phyloP scores from a whole-genome alignment of 441 rosid species.

The Viola pubescens region DNA sequence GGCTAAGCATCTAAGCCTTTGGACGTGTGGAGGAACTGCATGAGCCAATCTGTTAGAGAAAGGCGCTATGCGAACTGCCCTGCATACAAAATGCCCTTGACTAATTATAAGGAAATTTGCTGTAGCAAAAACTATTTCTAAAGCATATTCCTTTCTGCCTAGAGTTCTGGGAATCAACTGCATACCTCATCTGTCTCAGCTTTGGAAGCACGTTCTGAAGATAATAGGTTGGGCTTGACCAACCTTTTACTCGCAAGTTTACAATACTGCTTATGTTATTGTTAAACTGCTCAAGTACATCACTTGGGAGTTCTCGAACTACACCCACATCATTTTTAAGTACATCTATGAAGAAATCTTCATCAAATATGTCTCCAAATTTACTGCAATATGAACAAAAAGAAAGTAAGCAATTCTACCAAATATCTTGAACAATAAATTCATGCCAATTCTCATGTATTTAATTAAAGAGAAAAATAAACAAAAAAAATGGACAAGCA shows the following conservation, averaged over 20 bases:
- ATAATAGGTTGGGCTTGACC: slow-evolving; percentile 85
- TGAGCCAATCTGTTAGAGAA: slow-evolving; percentile 91
- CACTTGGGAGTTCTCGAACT: slow-evolving; percentile 72
- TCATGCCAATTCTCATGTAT: not conserved
- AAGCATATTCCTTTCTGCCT: not conserved
- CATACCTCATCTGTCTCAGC: slow-evolving; percentile 66
- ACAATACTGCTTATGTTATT: slow-evolving; percentile 84
- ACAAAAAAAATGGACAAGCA: not conserved
- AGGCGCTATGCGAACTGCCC: slow-evolving; percentile 96
- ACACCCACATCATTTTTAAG: slow-evolving; percentile 72
- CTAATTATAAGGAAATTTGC: not conserved
- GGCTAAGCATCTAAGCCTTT: slow-evolving; percentile 79
- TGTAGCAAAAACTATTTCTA: too few relatives aligned
- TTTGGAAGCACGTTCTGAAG: slow-evolving; percentile 87
- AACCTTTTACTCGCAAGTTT: slow-evolving; percentile 84
- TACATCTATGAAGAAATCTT: slow-evolving; percentile 69
- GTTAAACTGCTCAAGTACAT: slow-evolving; percentile 69
- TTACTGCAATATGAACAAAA: slow-evolving; percentile 42
- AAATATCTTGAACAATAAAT: slow-evolving; percentile 9
- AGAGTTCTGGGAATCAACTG: not conserved
- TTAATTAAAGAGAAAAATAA: not conserved
- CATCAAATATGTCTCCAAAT: slow-evolving; percentile 89
- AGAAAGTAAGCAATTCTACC: not conserved
- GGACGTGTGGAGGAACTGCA: slow-evolving; percentile 67
- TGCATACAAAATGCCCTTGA: slow-evolving; percentile 23